Percentiles rank a stretch among this genome's conserved stretches.
These are phyloP conservation scores for Neurospora tetrasperma DNA, from an alignment of 495 filamentous ascomycete genomes.

Conservation along the genomic window DNA sequence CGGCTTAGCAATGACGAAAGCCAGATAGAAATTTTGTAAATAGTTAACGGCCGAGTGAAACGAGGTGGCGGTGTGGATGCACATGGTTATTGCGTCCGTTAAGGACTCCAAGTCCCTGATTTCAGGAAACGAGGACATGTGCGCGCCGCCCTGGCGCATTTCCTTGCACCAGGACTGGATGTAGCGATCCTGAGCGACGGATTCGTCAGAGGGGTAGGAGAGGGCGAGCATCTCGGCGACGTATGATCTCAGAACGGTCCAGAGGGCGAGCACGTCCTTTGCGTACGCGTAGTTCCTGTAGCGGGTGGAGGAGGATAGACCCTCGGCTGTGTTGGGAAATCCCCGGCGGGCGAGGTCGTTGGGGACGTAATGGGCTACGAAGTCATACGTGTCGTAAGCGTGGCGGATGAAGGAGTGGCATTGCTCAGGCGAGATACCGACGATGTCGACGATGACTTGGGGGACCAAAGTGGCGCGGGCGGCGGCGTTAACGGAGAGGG, in stretches of 20 bases:
- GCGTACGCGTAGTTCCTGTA: constrained; percentile 41
- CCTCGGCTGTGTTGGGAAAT: constrained; percentile 27
- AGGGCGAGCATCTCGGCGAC: constrained; percentile 22
- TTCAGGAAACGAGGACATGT: constrained; percentile 43
- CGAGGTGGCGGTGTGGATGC: constrained; percentile 41
- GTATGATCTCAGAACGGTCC: constrained; percentile 28
- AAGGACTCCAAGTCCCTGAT: constrained; percentile 75
- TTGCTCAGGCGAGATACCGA: constrained; percentile 24
- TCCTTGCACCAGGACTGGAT: constrained; percentile 32
- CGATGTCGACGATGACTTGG: constrained; percentile 28
- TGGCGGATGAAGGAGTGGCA: constrained; percentile 21
- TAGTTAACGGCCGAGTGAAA: constrained; percentile 43
- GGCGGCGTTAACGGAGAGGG: constrained; percentile 38
- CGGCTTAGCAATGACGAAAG: constrained; percentile 37
- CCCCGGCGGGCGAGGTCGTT: constrained; percentile 34
- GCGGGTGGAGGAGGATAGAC: constrained; percentile 20
- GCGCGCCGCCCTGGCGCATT: constrained; percentile 18
- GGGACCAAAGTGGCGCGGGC: constrained; percentile 37
- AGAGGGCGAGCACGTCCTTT: constrained; percentile 31
- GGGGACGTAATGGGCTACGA: constrained; percentile 32
- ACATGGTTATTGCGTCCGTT: constrained; percentile 63
- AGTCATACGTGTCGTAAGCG: constrained; percentile 32
- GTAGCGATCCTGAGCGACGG: constrained; percentile 19
- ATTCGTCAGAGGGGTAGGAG: constrained; percentile 11
- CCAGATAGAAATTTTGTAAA: constrained; percentile 39